Evolutionary conservation across 768 basidiomycete genomes (phyloP), one percentile per base, ranked within the genome.

Genomic region (Boletus barrowsii): DNA sequence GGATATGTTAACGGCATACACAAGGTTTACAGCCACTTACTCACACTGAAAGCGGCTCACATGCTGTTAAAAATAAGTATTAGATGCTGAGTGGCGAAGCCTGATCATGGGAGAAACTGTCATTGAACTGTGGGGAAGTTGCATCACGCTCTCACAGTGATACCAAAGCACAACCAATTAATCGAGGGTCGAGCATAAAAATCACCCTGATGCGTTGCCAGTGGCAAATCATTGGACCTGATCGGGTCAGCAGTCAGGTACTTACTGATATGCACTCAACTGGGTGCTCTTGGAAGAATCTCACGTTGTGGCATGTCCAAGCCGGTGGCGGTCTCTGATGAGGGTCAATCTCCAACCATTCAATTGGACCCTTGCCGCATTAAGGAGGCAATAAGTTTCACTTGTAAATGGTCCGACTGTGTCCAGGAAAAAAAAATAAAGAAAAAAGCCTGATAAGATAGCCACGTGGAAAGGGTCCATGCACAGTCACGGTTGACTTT

Each of bases 1-100:
- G 22, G 33, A 37, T 36, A 17, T 5, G 15, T 14, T 48, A 10
- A 45, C 55, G 55, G 60, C 51, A 61, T 49, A 5, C 6, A 33
- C 0, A 9, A 22, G 15, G 14, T 35, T 46, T 18, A 6, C 22
- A 42, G 10, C 32, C 11, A 18, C 17, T 50, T 41, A 50, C 49
- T 24, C 51, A 42, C 33, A 22, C 17, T n/a, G 26, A 18, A 47
- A n/a, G n/a, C n/a, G 17, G 33, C 35, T 15, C 24, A 36, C 36
- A 40, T 24, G 40, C 33, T 29, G 47, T 43, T 26, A 41, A 10
- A 32, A 32, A 37, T 17, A 18, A n/a, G 9, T 17, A 14, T 40
- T 37, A 61, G 8, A 29, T 29, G 29, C 29, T 43, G 22, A 30
- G 32, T 18, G 36, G 26, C 24, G 10, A 26, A 10, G 14, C n/a